Conservation (phyloP, 1,139 yeast species). For the Geotrichum siamense region DNA sequence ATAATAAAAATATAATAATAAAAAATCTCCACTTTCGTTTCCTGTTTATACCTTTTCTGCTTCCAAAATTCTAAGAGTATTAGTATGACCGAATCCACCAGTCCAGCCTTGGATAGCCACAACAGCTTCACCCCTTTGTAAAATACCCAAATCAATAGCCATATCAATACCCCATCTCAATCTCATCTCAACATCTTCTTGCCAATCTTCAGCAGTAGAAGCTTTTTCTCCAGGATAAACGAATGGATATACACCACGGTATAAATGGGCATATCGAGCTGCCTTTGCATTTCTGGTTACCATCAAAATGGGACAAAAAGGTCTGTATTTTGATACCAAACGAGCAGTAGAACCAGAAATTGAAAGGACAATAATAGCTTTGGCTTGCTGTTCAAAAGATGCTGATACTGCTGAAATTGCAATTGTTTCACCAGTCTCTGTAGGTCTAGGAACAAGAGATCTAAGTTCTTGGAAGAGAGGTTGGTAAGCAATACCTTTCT, state of each 20-base stretch:
- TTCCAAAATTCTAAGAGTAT: conserved; percentile 72
- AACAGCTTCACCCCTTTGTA: conserved; percentile 80
- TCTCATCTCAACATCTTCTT: conserved; percentile 92
- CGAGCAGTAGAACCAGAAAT: conserved; percentile 95
- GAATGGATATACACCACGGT: conserved; percentile 98
- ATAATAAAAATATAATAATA: too few relatives aligned
- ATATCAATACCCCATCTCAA: conserved; percentile 89
- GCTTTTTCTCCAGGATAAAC: conserved; percentile 61
- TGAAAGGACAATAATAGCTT: conserved; percentile 92
- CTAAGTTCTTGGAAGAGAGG: conserved; percentile 86
- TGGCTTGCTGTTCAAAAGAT: conserved; percentile 91
- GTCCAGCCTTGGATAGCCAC: conserved; percentile 99
- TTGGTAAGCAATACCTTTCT: conserved; percentile 89
- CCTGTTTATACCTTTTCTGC: too few relatives aligned
- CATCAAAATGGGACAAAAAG: conserved; percentile 95
- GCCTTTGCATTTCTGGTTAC: conserved; percentile 91
- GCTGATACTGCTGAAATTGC: conserved; percentile 97
- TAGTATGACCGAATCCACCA: conserved; percentile 97
- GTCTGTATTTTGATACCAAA: conserved; percentile 94
- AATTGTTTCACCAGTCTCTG: conserved; percentile 91
- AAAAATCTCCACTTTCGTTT: too few relatives aligned
- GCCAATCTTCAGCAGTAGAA: conserved; percentile 64
- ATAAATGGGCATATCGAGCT: conserved; percentile 91
- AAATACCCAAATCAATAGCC: conserved; percentile 81
- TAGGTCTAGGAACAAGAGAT: conserved; percentile 77